Conservation (phyloP, 2,329 filamentous ascomycete species). For the Penicillium crustosum region DNA sequence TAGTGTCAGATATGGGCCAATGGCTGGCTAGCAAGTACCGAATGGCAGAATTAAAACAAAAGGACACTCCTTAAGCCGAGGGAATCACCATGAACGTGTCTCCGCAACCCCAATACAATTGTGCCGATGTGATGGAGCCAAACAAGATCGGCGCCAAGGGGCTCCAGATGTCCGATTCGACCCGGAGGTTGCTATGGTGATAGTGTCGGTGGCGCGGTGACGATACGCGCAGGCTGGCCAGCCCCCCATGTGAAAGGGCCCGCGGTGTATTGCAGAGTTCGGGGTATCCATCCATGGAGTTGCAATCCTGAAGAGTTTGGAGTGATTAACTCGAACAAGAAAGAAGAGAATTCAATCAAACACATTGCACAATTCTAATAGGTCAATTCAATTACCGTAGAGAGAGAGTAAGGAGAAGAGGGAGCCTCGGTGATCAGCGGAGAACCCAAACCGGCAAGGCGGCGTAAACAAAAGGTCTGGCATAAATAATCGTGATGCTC, state of each 20-base stretch:
- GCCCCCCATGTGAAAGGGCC: slow-evolving; percentile 17
- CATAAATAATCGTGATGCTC: slow-evolving; percentile 29
- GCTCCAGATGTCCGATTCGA: slow-evolving; percentile 21
- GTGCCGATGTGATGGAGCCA: slow-evolving; percentile 9
- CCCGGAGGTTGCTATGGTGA: slow-evolving; percentile 21
- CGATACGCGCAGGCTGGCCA: slow-evolving; percentile 15
- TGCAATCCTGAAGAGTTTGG: not conserved
- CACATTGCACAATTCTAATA: not conserved
- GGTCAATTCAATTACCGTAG: not conserved
- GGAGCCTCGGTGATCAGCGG: slow-evolving; percentile 19
- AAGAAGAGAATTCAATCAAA: not conserved
- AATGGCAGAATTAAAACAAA: not conserved
- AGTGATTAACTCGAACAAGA: not conserved
- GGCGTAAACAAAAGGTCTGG: slow-evolving; percentile 25
- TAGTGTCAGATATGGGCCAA: slow-evolving; percentile 1
- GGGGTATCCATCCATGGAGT: slow-evolving; percentile 3
- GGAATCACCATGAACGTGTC: not conserved
- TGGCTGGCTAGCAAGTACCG: not conserved
- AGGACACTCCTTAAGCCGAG: not conserved
- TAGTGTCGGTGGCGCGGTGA: not conserved
- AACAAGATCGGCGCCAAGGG: slow-evolving; percentile 11
- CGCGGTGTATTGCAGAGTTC: not conserved
- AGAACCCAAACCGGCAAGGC: slow-evolving; percentile 22
- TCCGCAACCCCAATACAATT: slow-evolving; percentile 7
- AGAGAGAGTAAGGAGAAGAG: slow-evolving; percentile 1